Percentiles rank a stretch among this genome's conserved stretches.
Conservation (phyloP, 208 protist genomes). For the Acanthamoeba castellanii region DNA sequence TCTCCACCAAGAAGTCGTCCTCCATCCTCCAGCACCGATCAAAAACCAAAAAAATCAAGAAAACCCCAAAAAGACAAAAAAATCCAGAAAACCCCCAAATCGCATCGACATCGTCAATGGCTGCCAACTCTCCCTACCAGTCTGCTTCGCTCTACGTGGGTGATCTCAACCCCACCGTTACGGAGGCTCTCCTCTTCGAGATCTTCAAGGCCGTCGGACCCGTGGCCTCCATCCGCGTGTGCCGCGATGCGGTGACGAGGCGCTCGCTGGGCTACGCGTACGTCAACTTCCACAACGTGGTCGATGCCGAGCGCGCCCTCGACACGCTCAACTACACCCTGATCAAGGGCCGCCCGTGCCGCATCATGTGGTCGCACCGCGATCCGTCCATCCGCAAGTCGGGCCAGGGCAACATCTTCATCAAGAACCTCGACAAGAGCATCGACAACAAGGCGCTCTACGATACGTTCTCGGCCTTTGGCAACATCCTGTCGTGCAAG, state of each 20-base stretch:
- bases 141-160: constrained; percentile 98
- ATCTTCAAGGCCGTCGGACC: constrained; percentile 98
- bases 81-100: constrained; percentile 13
- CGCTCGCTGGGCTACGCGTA: constrained; percentile 99
- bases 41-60: constrained; percentile 51
- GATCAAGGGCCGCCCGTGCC: constrained; percentile 95
- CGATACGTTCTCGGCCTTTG: constrained; percentile 97
- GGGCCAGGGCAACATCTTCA: constrained; percentile 98
- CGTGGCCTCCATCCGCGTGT: constrained; percentile 98
- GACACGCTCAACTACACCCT: constrained; percentile 98
- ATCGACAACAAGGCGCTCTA: constrained; percentile 98
- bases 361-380: constrained; percentile 99
- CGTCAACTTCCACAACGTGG: constrained; percentile 98
- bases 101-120: not conserved
- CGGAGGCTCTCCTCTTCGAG: constrained; percentile 96
- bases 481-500: constrained; percentile 99
- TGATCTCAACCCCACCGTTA: constrained; percentile 96
- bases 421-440: constrained; percentile 97
- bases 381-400: constrained; percentile 97
- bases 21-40: not conserved
- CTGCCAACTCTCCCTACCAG: constrained; percentile 70
- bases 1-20: not conserved
- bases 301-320: constrained; percentile 97
- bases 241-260: constrained; percentile 97
- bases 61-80: constrained; percentile 31